These are phyloP conservation scores for Datura wrightii DNA, from an alignment of 257 asterid genomes.

Conservation along the genomic window DNA sequence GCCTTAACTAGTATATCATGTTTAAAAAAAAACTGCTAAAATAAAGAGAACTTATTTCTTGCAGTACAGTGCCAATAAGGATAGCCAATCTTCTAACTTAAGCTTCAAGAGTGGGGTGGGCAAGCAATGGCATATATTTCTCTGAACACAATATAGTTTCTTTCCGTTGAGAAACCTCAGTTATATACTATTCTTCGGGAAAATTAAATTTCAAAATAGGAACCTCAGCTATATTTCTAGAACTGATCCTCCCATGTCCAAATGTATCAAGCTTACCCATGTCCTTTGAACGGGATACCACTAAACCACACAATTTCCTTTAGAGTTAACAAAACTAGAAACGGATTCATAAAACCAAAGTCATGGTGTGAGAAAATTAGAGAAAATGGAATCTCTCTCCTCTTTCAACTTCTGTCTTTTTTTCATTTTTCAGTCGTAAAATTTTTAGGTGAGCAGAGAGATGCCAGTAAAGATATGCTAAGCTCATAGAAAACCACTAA, in stretches of 20 bases:
- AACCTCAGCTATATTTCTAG: background rate
- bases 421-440: background rate
- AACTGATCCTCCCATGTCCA: background rate
- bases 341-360: background rate
- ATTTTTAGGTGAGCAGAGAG: background rate
- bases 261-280: background rate
- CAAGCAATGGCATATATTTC: background rate
- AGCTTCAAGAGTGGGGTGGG: background rate
- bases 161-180: background rate
- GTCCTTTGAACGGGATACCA: background rate
- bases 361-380: background rate
- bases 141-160: background rate
- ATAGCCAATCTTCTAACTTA: background rate
- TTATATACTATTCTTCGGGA: background rate
- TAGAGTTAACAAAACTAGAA: background rate
- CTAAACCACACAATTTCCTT: background rate
- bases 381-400: background rate
- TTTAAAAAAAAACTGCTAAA: background rate
- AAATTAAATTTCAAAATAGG: background rate
- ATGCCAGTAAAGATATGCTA: background rate
- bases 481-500: background rate
- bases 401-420: background rate
- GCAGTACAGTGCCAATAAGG: background rate
- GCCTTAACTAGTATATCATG: background rate
- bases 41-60: no score